These are phyloP conservation scores for Vararia minispora DNA, from an alignment of 768 basidiomycete species.

Conservation along the genomic window DNA sequence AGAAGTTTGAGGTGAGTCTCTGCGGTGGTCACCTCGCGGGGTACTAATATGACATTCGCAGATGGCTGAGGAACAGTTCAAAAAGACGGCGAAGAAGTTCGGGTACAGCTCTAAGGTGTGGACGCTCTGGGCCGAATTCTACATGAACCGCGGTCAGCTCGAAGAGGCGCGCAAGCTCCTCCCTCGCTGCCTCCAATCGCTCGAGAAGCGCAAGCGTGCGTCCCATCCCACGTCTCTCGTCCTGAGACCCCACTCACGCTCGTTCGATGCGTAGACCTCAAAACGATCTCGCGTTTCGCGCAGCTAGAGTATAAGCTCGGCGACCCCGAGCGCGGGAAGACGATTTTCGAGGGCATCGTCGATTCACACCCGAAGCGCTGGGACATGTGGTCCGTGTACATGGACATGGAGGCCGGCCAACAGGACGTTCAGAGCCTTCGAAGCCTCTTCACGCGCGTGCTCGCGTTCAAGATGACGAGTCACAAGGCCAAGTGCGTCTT, in stretches of 20 bases:
- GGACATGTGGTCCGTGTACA: conserved; percentile 93
- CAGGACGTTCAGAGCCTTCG: conserved; percentile 69
- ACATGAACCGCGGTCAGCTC: conserved; percentile 57
- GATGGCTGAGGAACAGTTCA: conserved; percentile 91
- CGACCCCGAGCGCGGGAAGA: conserved; percentile 90
- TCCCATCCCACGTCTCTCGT: conserved; percentile 10
- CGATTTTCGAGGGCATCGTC: conserved; percentile 91
- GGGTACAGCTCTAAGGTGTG: conserved; percentile 89
- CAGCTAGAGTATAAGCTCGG: conserved; percentile 92
- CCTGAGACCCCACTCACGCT: neutral
- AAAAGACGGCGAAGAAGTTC: conserved; percentile 88
- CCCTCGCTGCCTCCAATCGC: conserved; percentile 77
- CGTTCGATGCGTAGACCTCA: conserved; percentile 59
- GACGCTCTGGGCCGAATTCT: conserved; percentile 80
- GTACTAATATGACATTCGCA: conserved; percentile 22
- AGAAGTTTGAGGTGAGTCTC: conserved; percentile 59
- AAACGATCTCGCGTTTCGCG: conserved; percentile 92
- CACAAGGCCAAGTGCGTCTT: conserved; percentile 85
- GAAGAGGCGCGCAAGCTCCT: conserved; percentile 81
- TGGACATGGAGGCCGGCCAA: conserved; percentile 88
- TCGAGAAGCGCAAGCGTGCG: conserved; percentile 92
- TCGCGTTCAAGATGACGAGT: conserved; percentile 80
- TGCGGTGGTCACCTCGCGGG: neutral
- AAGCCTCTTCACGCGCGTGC: conserved; percentile 81
- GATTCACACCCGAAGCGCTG: conserved; percentile 93